phyloP scores from a whole-genome alignment of 2,329 filamentous ascomycete species.

The Pezicula carpinea region DNA sequence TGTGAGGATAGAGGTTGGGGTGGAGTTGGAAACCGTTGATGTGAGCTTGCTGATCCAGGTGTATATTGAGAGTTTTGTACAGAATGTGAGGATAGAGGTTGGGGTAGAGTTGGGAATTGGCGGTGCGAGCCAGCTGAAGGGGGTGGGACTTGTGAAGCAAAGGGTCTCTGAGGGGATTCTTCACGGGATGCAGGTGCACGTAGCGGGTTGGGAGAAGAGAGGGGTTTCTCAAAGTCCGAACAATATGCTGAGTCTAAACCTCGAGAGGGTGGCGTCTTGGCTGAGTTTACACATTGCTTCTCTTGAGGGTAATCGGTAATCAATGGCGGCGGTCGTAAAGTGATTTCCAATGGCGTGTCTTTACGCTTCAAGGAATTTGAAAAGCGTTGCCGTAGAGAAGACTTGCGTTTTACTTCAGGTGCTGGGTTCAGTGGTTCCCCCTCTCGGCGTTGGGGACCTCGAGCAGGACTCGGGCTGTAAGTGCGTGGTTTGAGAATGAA shows the following conservation, averaged over 20 bases:
- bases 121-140: not conserved
- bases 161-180: not conserved
- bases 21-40: too few species aligned
- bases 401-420: slow-evolving; percentile 17
- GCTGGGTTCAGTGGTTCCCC: not conserved
- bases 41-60: too few species aligned
- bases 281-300: slow-evolving; percentile 7
- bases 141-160: slow-evolving; percentile 3
- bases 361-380: slow-evolving; percentile 22
- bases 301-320: slow-evolving; percentile 1
- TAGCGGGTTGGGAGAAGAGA: slow-evolving; percentile 10
- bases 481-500: slow-evolving; percentile 28
- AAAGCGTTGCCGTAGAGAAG: slow-evolving; percentile 25
- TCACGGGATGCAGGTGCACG: not conserved
- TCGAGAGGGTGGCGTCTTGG: slow-evolving; percentile 21
- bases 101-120: not conserved
- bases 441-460: slow-evolving; percentile 1
- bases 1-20: too few species aligned
- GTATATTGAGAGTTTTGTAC: too few species aligned
- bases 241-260: slow-evolving; percentile 29
- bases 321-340: slow-evolving; percentile 8
- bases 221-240: slow-evolving; percentile 26
- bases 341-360: slow-evolving; percentile 13
- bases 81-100: not conserved
- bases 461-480: slow-evolving; percentile 24